phyloP scores from a whole-genome alignment of 2,329 filamentous ascomycete genomes.

The Claviceps arundinis region DNA sequence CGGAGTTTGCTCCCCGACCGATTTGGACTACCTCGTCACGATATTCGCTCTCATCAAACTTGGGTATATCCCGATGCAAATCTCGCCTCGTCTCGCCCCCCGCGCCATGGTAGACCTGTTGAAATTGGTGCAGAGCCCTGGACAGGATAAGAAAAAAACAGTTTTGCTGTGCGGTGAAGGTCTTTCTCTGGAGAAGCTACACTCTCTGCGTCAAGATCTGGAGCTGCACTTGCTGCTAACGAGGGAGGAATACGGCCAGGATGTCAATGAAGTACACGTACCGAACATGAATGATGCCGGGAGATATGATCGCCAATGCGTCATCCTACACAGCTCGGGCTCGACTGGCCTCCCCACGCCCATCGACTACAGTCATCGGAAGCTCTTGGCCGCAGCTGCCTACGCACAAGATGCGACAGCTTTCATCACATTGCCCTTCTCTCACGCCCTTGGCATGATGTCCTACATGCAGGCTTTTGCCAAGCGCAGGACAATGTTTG shows the following conservation, averaged over 20 bases:
- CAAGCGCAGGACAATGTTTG: constrained; percentile 31
- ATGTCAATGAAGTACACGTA: background rate
- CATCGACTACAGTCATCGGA: constrained; percentile 41
- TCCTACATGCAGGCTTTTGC: constrained; percentile 39
- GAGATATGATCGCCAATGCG: background rate
- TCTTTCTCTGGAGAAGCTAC: background rate
- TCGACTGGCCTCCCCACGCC: constrained; percentile 50
- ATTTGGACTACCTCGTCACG: constrained; percentile 18
- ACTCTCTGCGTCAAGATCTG: background rate
- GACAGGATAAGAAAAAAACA: too few species aligned
- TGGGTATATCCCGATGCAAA: background rate
- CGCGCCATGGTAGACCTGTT: background rate
- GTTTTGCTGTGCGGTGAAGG: background rate
- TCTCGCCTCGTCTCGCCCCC: background rate
- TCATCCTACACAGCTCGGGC: constrained; percentile 20
- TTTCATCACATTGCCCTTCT: constrained; percentile 44
- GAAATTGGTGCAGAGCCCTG: background rate
- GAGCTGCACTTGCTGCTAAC: background rate
- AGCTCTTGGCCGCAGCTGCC: constrained; percentile 34
- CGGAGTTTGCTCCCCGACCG: constrained; percentile 45
- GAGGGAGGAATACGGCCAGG: background rate
- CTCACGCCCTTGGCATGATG: constrained; percentile 44
- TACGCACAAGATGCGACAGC: constrained; percentile 25
- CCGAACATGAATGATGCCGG: background rate
- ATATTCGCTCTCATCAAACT: constrained; percentile 1